Percentiles rank a stretch among this genome's conserved stretches.
phyloP scores from a whole-genome alignment of 1,139 yeast species.

The Yarrowia galli region DNA sequence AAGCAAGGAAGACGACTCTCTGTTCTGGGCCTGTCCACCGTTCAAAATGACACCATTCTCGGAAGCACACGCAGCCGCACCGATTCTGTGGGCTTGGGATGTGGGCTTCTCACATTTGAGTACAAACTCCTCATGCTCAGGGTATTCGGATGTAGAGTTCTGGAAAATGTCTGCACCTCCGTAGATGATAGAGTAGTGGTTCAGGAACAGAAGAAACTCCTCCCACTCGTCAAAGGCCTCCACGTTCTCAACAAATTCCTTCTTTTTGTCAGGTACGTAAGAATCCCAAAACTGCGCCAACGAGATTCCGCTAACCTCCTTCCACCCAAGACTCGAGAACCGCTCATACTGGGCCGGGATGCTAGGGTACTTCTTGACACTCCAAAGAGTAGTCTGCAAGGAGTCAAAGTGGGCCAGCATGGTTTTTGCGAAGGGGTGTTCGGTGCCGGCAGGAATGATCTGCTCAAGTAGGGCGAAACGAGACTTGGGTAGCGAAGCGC shows the following conservation, averaged over 20 bases:
- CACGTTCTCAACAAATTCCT: conserved; percentile 56
- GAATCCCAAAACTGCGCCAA: conserved; percentile 65
- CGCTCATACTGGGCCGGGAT: conserved; percentile 59
- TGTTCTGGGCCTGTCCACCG: conserved; percentile 60
- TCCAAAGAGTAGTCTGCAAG: conserved; percentile 71
- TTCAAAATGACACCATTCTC: conserved; percentile 52
- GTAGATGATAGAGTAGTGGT: conserved; percentile 74
- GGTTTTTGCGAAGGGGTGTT: conserved; percentile 73
- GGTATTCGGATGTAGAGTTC: conserved; percentile 8
- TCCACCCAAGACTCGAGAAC: conserved; percentile 59
- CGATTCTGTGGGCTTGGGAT: conserved; percentile 55
- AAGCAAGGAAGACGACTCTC: conserved; percentile 38
- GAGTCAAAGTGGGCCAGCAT: conserved; percentile 77
- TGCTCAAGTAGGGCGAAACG: conserved; percentile 78
- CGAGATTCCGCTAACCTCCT: conserved; percentile 61
- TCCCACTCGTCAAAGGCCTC: conserved; percentile 88
- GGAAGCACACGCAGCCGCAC: conserved; percentile 56
- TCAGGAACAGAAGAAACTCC: conserved; percentile 78
- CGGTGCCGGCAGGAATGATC: conserved; percentile 66
- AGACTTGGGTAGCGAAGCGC: conserved; percentile 59
- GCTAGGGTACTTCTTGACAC: conserved; percentile 67
- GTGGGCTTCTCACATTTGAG: conserved; percentile 6
- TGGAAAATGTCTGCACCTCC: conserved; percentile 55
- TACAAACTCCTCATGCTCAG: conserved; percentile 4
- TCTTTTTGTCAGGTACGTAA: conserved; percentile 55